These are phyloP conservation scores for Trifolium fragiferum DNA, from an alignment of 306 rosid species.

Conservation along the genomic window DNA sequence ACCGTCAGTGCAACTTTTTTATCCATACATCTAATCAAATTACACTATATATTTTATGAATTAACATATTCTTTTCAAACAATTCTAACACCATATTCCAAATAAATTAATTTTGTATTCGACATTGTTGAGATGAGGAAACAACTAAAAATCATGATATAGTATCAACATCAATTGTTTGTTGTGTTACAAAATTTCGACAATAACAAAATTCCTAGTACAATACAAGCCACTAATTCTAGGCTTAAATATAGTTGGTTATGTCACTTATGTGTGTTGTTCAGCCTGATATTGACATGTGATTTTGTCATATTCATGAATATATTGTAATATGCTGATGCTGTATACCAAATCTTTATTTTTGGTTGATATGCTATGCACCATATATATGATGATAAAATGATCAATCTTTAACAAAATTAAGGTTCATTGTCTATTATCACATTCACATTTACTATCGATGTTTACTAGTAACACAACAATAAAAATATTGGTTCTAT, in stretches of 20 bases:
- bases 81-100: too few relatives aligned
- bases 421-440: neutral
- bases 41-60: too few relatives aligned
- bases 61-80: too few relatives aligned
- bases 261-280: neutral
- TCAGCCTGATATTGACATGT: neutral
- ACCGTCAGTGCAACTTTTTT: too few relatives aligned
- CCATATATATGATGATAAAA: neutral
- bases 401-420: neutral
- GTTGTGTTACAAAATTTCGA: neutral
- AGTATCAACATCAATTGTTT: neutral
- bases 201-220: neutral
- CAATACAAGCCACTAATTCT: neutral
- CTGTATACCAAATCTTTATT: neutral
- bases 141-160: neutral
- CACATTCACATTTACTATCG: neutral
- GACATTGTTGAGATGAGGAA: constrained; percentile 3
- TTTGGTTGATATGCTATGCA: neutral
- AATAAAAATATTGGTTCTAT: neutral
- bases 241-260: neutral
- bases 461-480: constrained; percentile 8
- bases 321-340: neutral
- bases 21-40: too few relatives aligned
- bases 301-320: constrained; percentile 3
- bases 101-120: too few relatives aligned